phyloP scores from a whole-genome alignment of 83 land plant genomes.

The Thuja plicata region DNA sequence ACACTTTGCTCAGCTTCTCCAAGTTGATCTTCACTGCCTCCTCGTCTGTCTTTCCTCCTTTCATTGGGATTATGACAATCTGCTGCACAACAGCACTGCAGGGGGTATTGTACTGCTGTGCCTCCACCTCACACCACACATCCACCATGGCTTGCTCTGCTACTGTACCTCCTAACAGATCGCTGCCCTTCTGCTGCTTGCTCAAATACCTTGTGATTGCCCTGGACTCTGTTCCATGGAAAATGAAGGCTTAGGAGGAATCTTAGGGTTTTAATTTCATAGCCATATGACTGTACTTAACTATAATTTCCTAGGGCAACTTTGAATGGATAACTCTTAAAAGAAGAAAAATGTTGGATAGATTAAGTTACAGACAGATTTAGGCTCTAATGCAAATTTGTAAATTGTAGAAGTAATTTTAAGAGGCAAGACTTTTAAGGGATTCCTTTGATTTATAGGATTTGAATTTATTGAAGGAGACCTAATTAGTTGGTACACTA shows the following conservation, averaged over 20 bases:
- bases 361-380: background rate
- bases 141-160: constrained; percentile 29
- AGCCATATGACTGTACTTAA: no score
- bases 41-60: constrained; percentile 16
- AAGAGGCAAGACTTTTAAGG: no score
- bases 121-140: constrained; percentile 39
- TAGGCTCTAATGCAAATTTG: no score
- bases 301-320: no score
- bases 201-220: constrained; percentile 49
- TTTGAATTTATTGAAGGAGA: no score
- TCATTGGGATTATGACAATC: constrained; percentile 10
- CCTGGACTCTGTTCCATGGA: constrained; percentile 50
- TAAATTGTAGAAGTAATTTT: no score
- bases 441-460: no score
- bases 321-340: no score
- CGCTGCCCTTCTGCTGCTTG: constrained; percentile 32
- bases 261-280: no score
- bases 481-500: no score
- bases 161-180: constrained; percentile 18
- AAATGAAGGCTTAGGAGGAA: no score
- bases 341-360: background rate
- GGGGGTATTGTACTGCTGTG: constrained; percentile 35
- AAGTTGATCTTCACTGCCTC: constrained; percentile 27
- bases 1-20: constrained; percentile 44
- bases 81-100: constrained; percentile 26